Evolutionary conservation across 495 filamentous ascomycete species (phyloP), one percentile per base, ranked within the genome.

Genomic region (Cetradonia linearis): DNA sequence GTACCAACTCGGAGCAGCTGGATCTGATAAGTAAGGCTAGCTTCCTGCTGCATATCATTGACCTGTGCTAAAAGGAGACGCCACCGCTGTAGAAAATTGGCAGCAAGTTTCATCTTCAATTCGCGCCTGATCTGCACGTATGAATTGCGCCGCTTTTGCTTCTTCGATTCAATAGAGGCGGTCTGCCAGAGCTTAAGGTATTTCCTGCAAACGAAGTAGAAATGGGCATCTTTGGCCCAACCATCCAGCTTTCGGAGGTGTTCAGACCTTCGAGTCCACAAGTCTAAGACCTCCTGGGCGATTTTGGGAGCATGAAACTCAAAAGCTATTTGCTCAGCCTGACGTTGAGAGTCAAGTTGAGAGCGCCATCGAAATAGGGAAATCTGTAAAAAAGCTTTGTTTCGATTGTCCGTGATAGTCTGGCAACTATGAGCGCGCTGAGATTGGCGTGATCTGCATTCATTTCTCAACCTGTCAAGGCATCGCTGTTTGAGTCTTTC

Each of bases 51-150:
- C 49, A 59, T 42, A 46, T 61, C 60, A n/a, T 18, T 28, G 1
- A 69, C 64, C 57, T 70, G 73, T 10, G 69, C 67, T 9, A 74
- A 72, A 55, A 71, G 68, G 16, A 66, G 68, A 33, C 76, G 74
- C 80, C 78, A 81, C 36, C 69, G 67, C 55, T 66, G 67, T 28
- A 80, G 66, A 25, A 77, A 58, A 44, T 72, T 70, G 14, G 73
- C 73, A 37, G 70, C 83, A 44, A 86, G 70, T 11, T 75, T 79
- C 55, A 84, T 76, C 67, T 88, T 89, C 27, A 73, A 65, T 52
- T 69, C 77, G 44, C 83, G 72, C 48, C 86, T 73, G 27, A 85
- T 69, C 48, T 76, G 75, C 0, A 75, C 73, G 71, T 89, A 88
- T 10, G 82, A 77, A 27, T 81, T 76, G 52, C 81, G 78, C 10